A percentile compares a stretch with the other conserved stretches of the same genome.
phyloP scores from a whole-genome alignment of 495 filamentous ascomycete genomes.

The Penicillium robsamsonii region DNA sequence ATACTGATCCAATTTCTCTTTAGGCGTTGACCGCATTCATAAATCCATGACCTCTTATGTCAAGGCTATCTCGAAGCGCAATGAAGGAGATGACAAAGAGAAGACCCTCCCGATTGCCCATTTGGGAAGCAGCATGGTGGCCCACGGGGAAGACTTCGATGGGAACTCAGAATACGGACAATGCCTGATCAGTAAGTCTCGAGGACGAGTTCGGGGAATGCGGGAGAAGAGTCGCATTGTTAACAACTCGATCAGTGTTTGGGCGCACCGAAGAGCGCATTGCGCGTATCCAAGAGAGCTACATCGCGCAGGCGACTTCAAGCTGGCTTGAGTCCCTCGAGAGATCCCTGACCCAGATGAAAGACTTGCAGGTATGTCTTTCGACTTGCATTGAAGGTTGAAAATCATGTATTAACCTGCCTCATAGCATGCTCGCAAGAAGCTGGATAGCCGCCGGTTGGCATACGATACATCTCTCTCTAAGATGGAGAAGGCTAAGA shows the following conservation, averaged over 20 bases:
- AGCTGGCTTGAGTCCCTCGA: conserved; percentile 93
- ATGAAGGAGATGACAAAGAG: conserved; percentile 79
- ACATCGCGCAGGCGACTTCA: conserved; percentile 74
- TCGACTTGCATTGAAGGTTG: neutral
- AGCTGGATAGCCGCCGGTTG: conserved; percentile 86
- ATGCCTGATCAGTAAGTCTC: conserved; percentile 71
- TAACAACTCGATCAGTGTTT: conserved; percentile 52
- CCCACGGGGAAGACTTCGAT: conserved; percentile 93
- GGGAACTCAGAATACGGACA: conserved; percentile 88
- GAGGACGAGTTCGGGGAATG: neutral
- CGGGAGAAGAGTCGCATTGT: conserved; percentile 1
- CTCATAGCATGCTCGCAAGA: conserved; percentile 66
- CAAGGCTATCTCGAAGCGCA: conserved; percentile 86
- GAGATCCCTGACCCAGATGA: conserved; percentile 89
- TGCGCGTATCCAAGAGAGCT: conserved; percentile 81
- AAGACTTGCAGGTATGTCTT: conserved; percentile 81
- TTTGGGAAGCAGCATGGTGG: conserved; percentile 83
- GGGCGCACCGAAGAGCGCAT: conserved; percentile 86
- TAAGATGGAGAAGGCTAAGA: conserved; percentile 93
- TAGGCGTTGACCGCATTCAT: conserved; percentile 91
- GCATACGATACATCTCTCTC: conserved; percentile 87
- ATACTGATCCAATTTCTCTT: conserved; percentile 6
- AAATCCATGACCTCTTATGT: conserved; percentile 85
- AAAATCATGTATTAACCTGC: neutral
- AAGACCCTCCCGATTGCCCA: conserved; percentile 79